Base-by-base conservation (phyloP, 257 asterid genomes). In the Cinchona pubescens region DNA sequence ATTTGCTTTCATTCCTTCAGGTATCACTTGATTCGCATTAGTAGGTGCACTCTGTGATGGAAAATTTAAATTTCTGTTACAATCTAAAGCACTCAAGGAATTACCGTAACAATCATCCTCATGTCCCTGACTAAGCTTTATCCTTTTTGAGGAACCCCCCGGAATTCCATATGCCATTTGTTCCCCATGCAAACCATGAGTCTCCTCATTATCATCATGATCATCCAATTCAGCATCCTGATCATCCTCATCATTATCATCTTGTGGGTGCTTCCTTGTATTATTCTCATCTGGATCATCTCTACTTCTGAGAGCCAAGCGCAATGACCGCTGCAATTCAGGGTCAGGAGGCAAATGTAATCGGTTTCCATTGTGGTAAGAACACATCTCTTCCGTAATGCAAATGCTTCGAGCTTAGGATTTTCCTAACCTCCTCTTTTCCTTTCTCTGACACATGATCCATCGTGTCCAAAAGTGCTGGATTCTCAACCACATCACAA, bases 301-400 rank as follows among this genome's bases (percentile, higher is more conserved):
- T 73, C 90, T 71, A 75, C 85, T 86, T 78, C 86, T 80, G 35
- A 91, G 92, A 73, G 97, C 96, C 83, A 89, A 69, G 7, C 84
- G 84, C 81, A 92, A 65, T 0, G 96, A 87, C 1, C 73, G 91
- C 76, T 90, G 96, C 85, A 92, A 64, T 32, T 90, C 93, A 1
- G 87, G 95, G 68, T 92, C 96, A 0, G 88, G 87, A 0, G 97
- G 96, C 53, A 92, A 85, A 78, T 90, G 93, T 80, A 92, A 78
- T 12, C 94, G 83, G 79, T 92, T 92, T 62, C 88, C 86, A 35
- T 92, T 92, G 75, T 88, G 96, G 79, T 90, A 90, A 32, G 98
- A 92, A 70, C 98, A 90, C 98, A 92, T 92, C 80, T 92, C 98
- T 72, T 92, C 98, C n/a, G n/a, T 90, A 92, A 65, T 89, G 94